Evolutionary conservation across 2,329 filamentous ascomycete species (phyloP), one percentile per base, ranked within the genome.

Genomic region (Chaetothyriales sp.): DNA sequence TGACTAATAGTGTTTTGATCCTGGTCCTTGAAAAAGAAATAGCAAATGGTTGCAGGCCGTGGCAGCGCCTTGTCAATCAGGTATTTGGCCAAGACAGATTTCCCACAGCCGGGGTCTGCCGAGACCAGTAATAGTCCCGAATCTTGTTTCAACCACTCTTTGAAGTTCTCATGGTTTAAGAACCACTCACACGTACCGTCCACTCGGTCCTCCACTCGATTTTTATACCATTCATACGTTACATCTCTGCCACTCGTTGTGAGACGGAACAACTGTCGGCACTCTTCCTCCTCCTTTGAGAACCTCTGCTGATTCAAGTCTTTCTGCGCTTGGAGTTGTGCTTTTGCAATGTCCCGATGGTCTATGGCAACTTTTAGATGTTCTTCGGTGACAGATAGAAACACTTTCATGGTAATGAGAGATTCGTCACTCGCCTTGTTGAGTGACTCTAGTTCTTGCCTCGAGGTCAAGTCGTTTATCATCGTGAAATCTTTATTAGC

Each of bases 101-200:
- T 71, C 5, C 69, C 67, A 52, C 66, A 70, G 25, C 68, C 68
- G 18, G 67, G 67, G 50, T 69, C 66, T 1, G 68, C 68, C 13
- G 66, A 68, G 5, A 70, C 59, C 68, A 63, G 70, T 19, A 71
- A 64, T 18, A 70, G 59, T 51, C 61, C 56, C 40, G 62, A 54
- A 2, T 28, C 6, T 1, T 6, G 1, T 33, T 50, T 63, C 3
- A 60, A 18, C 67, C 64, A 69, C 8, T 52, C 28, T 1, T 40
- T 49, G 51, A 63, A 69, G 37, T 58, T 43, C 6, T 54, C 2
- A 46, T 65, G 61, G n/a, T 60, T 43, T 6, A 67, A n/a, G 2
- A 62, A 60, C 66, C 64, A 70, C 47, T 60, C 53, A 49, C 63
- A 69, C n/a, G 66, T 69, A 18, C 63, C 65, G 18, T 47, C 40